Conservation (phyloP, 371 early-diverging fungal genomes). For the Haplosporangium sp. region DNA sequence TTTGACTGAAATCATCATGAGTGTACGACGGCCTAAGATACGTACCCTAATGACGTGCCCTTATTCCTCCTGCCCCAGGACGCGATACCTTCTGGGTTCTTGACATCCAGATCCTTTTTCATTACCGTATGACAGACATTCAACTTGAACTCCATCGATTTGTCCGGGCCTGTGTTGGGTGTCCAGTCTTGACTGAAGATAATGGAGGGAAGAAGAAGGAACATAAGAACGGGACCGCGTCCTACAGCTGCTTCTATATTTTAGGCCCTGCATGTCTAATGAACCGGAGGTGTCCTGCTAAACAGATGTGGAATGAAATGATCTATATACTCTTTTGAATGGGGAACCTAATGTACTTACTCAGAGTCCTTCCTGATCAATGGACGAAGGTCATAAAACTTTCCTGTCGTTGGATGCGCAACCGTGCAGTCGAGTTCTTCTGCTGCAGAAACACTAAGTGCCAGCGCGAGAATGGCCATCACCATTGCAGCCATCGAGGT, state of each 20-base stretch:
- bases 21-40: background rate
- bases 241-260: too few relatives aligned
- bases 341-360: slow-evolving; percentile 15
- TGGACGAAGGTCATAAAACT: slow-evolving; percentile 50
- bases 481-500: slow-evolving; percentile 15
- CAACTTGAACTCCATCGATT: slow-evolving; percentile 25
- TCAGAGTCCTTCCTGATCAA: slow-evolving; percentile 39
- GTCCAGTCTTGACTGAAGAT: slow-evolving; percentile 34
- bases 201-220: background rate
- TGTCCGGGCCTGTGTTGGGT: slow-evolving; percentile 36
- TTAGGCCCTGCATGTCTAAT: background rate
- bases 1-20: background rate
- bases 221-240: background rate
- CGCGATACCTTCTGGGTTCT: slow-evolving; percentile 37
- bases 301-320: too few relatives aligned
- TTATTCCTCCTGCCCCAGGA: slow-evolving; percentile 49
- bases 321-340: background rate
- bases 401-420: slow-evolving; percentile 37
- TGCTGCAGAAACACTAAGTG: slow-evolving; percentile 9
- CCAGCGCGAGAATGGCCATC: slow-evolving; percentile 28
- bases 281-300: too few relatives aligned
- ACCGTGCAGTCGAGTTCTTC: slow-evolving; percentile 45
- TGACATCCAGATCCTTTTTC: slow-evolving; percentile 38
- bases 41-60: slow-evolving; percentile 51
- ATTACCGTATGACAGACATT: slow-evolving; percentile 45